Evolutionary conservation across 202 grass and related monocot genomes (phyloP).

Genomic region (Cymbopogon flexuosus): DNA sequence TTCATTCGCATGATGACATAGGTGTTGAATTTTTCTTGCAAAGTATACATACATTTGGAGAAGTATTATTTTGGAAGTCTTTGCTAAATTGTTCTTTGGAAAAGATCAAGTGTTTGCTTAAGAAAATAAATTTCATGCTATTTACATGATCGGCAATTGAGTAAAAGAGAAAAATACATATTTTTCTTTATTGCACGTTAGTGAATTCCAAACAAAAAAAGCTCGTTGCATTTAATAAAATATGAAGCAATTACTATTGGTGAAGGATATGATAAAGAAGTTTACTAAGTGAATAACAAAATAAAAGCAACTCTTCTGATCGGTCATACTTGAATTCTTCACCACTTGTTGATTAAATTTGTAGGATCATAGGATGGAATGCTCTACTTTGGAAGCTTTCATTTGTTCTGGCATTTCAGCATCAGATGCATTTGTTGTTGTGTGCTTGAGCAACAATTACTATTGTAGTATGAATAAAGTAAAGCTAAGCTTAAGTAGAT

Average conservation of each 20-base stretch:
- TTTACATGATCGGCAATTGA: conserved; percentile 18
- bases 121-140: background rate
- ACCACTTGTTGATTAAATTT: conserved; percentile 1
- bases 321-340: background rate
- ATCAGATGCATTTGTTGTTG: background rate
- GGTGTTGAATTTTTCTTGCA: background rate
- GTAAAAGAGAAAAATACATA: background rate
- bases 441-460: background rate
- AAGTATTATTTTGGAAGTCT: background rate
- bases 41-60: background rate
- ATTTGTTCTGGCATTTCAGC: conserved; percentile 1
- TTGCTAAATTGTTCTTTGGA: background rate
- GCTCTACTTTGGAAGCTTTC: background rate
- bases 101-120: conserved; percentile 5
- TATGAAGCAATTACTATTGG: background rate
- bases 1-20: background rate
- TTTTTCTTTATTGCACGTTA: conserved; percentile 11
- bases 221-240: background rate
- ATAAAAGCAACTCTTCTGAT: background rate
- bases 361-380: background rate
- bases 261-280: conserved; percentile 8
- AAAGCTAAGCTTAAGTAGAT: background rate
- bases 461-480: conserved; percentile 1
- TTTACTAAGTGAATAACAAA: background rate
- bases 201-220: conserved; percentile 1